These are phyloP conservation scores for Zoysia pacifica DNA, from an alignment of 176 grass and related monocot species.

Conservation along the genomic window DNA sequence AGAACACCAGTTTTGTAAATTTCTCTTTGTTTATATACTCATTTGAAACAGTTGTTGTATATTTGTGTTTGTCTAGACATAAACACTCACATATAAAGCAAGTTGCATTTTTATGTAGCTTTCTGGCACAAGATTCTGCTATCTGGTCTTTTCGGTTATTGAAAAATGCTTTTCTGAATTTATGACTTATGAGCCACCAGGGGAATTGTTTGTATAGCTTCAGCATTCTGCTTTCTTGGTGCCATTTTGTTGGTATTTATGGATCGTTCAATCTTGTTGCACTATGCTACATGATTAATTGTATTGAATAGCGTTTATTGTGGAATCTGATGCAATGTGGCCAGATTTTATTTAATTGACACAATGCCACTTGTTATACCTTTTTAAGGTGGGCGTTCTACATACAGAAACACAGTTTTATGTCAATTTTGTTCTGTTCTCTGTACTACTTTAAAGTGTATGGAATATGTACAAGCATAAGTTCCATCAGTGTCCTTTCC, in stretches of 20 bases:
- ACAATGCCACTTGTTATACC: constrained; percentile 33
- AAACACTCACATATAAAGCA: constrained; percentile 29
- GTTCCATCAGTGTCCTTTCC: constrained; percentile 73
- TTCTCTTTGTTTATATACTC: constrained; percentile 2
- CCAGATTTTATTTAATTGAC: constrained; percentile 34
- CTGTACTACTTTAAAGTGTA: constrained; percentile 65
- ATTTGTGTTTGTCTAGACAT: constrained; percentile 25
- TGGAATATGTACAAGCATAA: constrained; percentile 71
- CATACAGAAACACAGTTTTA: constrained; percentile 46
- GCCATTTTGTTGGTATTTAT: constrained; percentile 25
- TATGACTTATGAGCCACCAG: constrained; percentile 18
- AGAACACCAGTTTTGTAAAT: constrained; percentile 15
- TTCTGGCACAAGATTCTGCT: constrained; percentile 45
- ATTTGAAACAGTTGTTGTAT: constrained; percentile 31
- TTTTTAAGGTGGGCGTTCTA: constrained; percentile 43
- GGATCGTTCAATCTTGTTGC: constrained; percentile 9
- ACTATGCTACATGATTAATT: constrained; percentile 19
- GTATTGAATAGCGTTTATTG: constrained; percentile 10
- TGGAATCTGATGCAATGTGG: constrained; percentile 22
- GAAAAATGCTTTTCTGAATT: constrained; percentile 38
- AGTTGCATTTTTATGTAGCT: constrained; percentile 36
- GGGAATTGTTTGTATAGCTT: constrained; percentile 20
- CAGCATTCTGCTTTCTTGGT: constrained; percentile 12
- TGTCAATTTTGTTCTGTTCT: constrained; percentile 52
- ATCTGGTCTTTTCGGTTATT: constrained; percentile 39